Evolutionary conservation across 768 basidiomycete species (phyloP), one percentile per base, ranked within the genome.

Genomic region (Termitomyces bulborhizus): DNA sequence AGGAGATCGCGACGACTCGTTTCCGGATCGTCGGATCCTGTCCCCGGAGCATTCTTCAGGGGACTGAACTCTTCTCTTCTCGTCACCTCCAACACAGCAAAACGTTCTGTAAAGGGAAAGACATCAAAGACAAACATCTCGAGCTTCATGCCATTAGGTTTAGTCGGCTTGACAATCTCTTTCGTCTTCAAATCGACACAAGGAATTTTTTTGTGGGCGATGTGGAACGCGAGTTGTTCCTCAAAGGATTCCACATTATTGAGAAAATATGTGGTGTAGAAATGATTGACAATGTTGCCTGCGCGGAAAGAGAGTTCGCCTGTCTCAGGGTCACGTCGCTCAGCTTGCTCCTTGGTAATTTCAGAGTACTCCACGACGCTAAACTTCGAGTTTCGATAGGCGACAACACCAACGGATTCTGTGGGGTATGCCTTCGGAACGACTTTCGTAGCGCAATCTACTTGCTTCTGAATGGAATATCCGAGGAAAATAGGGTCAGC

Each of bases 71-170:
- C 96, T 57, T 96, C 91, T 56, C 78, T 76, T 54, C 97, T 76
- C 49, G 82, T 81, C 43, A 97, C 93, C 69, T 98, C 94, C 66
- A 98, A 72, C 40, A 98, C 92, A 29, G 88, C 83, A 60, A 95
- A 93, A 49, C 71, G 76, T 65, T 84, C 69, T 27, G 93, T 93
- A 72, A 83, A 92, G 0, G 95, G 95, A 78, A 99, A 98, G 44
- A 99, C 97, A 71, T 99, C 97, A 65, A 99, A 99, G 32, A 99
- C 90, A 73, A 99, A 99, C 75, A 95, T 76, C 71, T 99, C 97
- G 58, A 99, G 84, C 74, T 99, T 99, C 92, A 98, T 96, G 57
- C 97, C 97, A 69, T 99, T 98, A n/a, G 93, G 90, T 66, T 86
- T 85, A 58, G 72, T 69, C 2, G 97, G 95, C 66, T 94, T 95